Base-by-base conservation (phyloP, 192 early-diverging fungal species). In the Linnemannia hyalina region DNA sequence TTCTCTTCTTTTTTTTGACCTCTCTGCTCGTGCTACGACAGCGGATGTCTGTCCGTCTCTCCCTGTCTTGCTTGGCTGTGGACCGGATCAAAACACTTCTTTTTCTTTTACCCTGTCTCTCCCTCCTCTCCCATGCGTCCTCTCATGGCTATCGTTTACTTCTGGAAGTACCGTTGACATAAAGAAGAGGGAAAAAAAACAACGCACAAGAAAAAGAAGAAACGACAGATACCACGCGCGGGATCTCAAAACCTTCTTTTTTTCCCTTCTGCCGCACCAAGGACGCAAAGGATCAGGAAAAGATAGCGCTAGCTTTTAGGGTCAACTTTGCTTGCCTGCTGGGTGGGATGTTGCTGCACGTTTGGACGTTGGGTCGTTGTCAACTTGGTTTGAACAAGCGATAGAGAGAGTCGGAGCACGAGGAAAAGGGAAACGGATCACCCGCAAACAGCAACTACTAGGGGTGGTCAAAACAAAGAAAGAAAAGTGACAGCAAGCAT, bases 31-130 rank as follows among this genome's bases (percentile, higher is more conserved):
- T 52, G 5, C 16, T 20, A 16, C 49, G 49, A 52, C 49, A 52
- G 22, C 20, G 49, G 49, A 52, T 52, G 20, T 52, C 49, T 2
- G 0, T 15, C 44, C 44, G 1, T 46, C 44, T 6, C 16, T 16
- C n/a, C 11, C 68, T 70, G 69, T 70, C 18, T 38, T 15, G 38
- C 16, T 36, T 22, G 44, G 23, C 38, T 38, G 35, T 72, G 70
- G 42, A 72, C 70, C n/a, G 70, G 41, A 72, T 72, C 42, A 72
- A 72, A 72, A 38, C n/a, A 23, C 18, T 49, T 3, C 10, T 73
- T 46, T 15, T 73, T 0, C 32, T 47, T 26, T 73, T 29, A 18
- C 29, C 42, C 44, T 41, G 11, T 72, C 9, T 41, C 38, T 68
- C 69, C 6, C 69, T 70, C 22, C 38, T 22, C 38, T 70, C 20